Evolutionary conservation across 176 grass and related monocot genomes (phyloP).

Genomic region (Avena eriantha): DNA sequence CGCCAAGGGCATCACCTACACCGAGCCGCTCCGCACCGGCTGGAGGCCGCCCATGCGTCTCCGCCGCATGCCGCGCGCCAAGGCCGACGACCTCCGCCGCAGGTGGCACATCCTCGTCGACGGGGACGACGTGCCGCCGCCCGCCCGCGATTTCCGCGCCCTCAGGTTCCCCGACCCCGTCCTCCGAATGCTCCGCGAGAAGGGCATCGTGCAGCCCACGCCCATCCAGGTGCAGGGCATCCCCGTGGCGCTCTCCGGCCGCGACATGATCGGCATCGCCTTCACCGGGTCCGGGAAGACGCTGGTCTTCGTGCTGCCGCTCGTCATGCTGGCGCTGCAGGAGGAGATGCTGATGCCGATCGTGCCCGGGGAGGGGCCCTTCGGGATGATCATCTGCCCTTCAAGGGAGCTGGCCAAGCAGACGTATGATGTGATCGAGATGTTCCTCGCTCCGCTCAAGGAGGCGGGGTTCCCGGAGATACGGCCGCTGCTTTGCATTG

Average conservation of each 20-base stretch:
- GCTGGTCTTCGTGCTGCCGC: constrained; percentile 80
- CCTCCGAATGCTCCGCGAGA: constrained; percentile 68
- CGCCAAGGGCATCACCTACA: constrained; percentile 79
- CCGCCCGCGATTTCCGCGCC: constrained; percentile 69
- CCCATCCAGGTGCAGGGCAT: constrained; percentile 95
- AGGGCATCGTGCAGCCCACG: constrained; percentile 82
- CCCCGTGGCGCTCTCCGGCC: constrained; percentile 73
- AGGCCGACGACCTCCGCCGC: constrained; percentile 63
- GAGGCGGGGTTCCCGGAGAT: constrained; percentile 76
- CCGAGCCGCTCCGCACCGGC: constrained; percentile 55
- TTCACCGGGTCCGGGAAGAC: constrained; percentile 94
- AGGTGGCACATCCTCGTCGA: constrained; percentile 93
- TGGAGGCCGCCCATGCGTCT: constrained; percentile 73
- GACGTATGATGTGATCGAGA: constrained; percentile 81
- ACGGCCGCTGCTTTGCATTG: constrained; percentile 83
- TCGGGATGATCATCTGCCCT: constrained; percentile 83
- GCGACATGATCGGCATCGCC: constrained; percentile 94
- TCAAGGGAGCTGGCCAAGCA: constrained; percentile 93
- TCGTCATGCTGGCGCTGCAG: constrained; percentile 84
- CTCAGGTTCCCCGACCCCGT: constrained; percentile 83
- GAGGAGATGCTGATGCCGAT: constrained; percentile 88
- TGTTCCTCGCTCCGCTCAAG: constrained; percentile 59
- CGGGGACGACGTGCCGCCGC: constrained; percentile 74
- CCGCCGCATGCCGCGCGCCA: constrained; percentile 53
- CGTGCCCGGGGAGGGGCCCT: constrained; percentile 81